Evolutionary conservation across 2,329 filamentous ascomycete species (phyloP).

Genomic region (Arthroderma sp.): DNA sequence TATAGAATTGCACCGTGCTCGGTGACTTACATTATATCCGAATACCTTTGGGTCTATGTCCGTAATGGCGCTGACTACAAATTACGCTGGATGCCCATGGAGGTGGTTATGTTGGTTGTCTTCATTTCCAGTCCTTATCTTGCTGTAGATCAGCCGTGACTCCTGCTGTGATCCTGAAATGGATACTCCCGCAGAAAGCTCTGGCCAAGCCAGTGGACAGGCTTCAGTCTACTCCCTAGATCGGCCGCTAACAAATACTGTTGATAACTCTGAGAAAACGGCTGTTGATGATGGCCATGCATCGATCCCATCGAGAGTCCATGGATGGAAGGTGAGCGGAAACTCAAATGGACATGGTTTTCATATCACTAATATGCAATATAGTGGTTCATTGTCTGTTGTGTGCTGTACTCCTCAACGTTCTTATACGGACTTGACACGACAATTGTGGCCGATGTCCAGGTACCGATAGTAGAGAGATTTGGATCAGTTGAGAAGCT

Average conservation of each 20-base stretch:
- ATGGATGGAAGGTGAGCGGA: background rate
- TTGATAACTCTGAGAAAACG: background rate
- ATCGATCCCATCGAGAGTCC: background rate
- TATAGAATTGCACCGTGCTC: background rate
- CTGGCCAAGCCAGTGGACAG: background rate
- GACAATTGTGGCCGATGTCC: constrained; percentile 14
- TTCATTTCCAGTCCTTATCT: background rate
- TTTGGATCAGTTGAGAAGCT: constrained; percentile 31
- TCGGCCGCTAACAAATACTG: background rate
- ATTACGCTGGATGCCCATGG: background rate
- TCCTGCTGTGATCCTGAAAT: background rate
- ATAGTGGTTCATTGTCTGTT: background rate
- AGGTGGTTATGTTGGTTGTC: background rate
- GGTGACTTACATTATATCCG: background rate
- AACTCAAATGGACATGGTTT: background rate
- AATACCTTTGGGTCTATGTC: background rate
- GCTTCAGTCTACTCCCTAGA: background rate
- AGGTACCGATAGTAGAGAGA: constrained; percentile 31
- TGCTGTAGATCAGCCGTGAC: background rate
- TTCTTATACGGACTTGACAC: constrained; percentile 1
- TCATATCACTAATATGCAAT: background rate
- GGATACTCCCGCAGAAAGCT: background rate
- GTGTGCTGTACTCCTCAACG: background rate
- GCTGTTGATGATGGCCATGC: background rate
- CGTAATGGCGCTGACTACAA: background rate